These are phyloP conservation scores for Cordyceps tenuipes DNA, from an alignment of 2,329 filamentous ascomycete genomes.

Conservation along the genomic window DNA sequence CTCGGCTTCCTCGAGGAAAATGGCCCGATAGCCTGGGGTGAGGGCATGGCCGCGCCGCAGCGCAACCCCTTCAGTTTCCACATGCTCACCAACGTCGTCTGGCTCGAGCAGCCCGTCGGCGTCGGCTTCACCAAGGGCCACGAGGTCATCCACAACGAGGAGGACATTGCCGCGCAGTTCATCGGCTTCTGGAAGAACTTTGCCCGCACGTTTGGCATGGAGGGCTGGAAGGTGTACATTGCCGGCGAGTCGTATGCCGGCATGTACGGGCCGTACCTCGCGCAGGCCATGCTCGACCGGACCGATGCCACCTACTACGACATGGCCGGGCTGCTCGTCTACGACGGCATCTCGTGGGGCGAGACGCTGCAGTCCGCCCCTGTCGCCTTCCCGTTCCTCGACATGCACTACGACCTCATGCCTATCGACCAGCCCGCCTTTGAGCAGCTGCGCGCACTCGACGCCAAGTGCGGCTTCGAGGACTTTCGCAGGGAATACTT, in stretches of 20 bases:
- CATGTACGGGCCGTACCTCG: constrained; percentile 62
- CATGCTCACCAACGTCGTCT: constrained; percentile 69
- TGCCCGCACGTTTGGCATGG: constrained; percentile 53
- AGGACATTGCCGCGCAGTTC: constrained; percentile 58
- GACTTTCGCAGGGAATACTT: constrained; percentile 53
- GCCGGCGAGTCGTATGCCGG: constrained; percentile 65
- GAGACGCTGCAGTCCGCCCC: constrained; percentile 36
- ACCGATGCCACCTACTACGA: constrained; percentile 60
- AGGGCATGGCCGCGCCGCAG: constrained; percentile 58
- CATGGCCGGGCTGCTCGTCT: constrained; percentile 60
- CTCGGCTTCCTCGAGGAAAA: constrained; percentile 69
- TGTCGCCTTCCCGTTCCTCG: constrained; percentile 49
- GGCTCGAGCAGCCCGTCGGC: constrained; percentile 59
- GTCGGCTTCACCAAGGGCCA: constrained; percentile 63
- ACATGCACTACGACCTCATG: constrained; percentile 53
- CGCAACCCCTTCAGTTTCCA: constrained; percentile 66
- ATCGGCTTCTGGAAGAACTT: constrained; percentile 69
- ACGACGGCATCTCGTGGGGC: constrained; percentile 58
- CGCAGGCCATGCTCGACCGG: constrained; percentile 61
- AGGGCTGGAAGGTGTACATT: constrained; percentile 59
- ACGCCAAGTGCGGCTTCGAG: constrained; percentile 53
- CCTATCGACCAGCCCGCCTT: constrained; percentile 54
- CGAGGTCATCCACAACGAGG: constrained; percentile 54
- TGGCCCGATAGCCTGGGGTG: constrained; percentile 63
- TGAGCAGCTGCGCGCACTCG: constrained; percentile 40